Percentiles rank a stretch among this genome's conserved stretches.
phyloP scores from a whole-genome alignment of 1,284 basidiomycete genomes.

The Coriolopsis trogii region DNA sequence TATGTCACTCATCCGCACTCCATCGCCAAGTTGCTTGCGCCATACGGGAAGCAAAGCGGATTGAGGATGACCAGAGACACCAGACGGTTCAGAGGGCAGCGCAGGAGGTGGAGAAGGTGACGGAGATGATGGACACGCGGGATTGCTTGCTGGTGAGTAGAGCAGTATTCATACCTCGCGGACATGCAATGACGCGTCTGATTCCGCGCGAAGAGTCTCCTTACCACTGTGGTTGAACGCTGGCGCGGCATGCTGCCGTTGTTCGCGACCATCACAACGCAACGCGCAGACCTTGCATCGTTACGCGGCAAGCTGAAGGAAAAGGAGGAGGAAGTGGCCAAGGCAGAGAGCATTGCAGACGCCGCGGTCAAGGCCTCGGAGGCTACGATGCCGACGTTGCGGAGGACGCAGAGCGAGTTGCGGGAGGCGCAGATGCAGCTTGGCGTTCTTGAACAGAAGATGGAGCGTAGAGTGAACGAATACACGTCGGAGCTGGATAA shows the following conservation, averaged over 20 bases:
- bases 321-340: background rate
- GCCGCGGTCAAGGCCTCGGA: slow-evolving; percentile 11
- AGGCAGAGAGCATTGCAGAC: slow-evolving; percentile 3
- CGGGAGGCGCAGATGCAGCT: background rate
- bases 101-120: slow-evolving; percentile 16
- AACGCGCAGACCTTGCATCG: background rate
- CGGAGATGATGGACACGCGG: slow-evolving; percentile 8
- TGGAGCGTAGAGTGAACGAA: background rate
- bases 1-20: slow-evolving; percentile 9
- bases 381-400: background rate
- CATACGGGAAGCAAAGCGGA: background rate
- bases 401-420: slow-evolving; percentile 3
- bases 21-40: slow-evolving; percentile 8
- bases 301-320: background rate
- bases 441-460: background rate
- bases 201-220: slow-evolving; percentile 6
- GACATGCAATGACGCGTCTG: background rate
- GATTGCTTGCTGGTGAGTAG: slow-evolving; percentile 17
- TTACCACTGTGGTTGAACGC: slow-evolving; percentile 11
- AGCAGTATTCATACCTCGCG: background rate
- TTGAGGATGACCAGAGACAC: slow-evolving; percentile 8
- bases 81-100: slow-evolving; percentile 17
- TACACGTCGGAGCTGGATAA: slow-evolving; percentile 10
- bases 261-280: background rate
- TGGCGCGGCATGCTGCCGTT: slow-evolving; percentile 20